Percentiles rank a stretch among this genome's conserved stretches.
These are phyloP conservation scores for Smallanthus sonchifolius DNA, from an alignment of 129 eudicot genomes.

Conservation along the genomic window DNA sequence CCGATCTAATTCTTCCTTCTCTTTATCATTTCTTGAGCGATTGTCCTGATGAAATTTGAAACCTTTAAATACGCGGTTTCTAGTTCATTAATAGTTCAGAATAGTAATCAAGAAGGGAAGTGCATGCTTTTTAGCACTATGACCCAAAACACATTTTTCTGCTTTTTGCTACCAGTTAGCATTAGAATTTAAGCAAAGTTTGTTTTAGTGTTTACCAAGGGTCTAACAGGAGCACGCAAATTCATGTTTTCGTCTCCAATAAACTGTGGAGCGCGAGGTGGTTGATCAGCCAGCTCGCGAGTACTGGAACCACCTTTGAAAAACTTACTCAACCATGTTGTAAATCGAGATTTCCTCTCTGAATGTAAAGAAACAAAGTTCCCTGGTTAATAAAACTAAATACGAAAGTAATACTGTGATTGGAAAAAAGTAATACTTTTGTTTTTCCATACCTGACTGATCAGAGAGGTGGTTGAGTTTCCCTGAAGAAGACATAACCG, in stretches of 20 bases:
- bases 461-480: slow-evolving; percentile 47
- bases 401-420: not conserved
- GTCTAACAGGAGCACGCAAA: slow-evolving; percentile 56
- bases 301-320: slow-evolving; percentile 50
- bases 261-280: slow-evolving; percentile 58
- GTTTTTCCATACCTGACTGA: slow-evolving; percentile 45
- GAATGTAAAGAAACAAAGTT: slow-evolving; percentile 36
- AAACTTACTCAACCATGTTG: slow-evolving; percentile 84
- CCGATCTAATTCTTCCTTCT: slow-evolving; percentile 88
- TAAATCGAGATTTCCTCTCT: slow-evolving; percentile 73
- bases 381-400: slow-evolving; percentile 39
- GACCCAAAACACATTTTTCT: slow-evolving; percentile 26
- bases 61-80: not conserved
- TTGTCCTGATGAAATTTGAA: slow-evolving; percentile 48
- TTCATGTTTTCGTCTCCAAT: slow-evolving; percentile 78
- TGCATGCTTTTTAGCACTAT: slow-evolving; percentile 27
- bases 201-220: not conserved
- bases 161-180: slow-evolving; percentile 12
- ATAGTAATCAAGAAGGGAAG: slow-evolving; percentile 18
- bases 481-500: slow-evolving; percentile 70
- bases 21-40: slow-evolving; percentile 59
- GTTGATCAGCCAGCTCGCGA: slow-evolving; percentile 28
- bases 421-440: not conserved
- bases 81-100: not conserved
- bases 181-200: slow-evolving; percentile 22